Conservation (phyloP, 306 rosid genomes). For the Vigna nakashimae region DNA sequence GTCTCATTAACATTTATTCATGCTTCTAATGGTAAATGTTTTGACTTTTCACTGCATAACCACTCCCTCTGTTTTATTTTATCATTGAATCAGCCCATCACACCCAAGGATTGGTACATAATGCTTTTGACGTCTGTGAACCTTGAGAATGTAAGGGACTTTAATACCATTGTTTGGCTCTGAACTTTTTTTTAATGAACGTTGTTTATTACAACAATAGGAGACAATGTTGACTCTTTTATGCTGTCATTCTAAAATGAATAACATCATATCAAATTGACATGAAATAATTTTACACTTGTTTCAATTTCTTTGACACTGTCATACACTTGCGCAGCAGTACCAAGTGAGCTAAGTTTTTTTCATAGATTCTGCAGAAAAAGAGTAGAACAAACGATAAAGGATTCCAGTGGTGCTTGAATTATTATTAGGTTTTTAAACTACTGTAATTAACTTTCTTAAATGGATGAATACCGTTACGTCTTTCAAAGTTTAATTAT, state of each 20-base stretch:
- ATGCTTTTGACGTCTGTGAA: not conserved
- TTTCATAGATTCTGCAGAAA: not conserved
- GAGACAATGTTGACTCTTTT: constrained; percentile 6
- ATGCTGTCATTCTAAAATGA: not conserved
- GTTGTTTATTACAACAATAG: constrained; percentile 10
- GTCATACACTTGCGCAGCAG: not conserved
- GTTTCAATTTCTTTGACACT: not conserved
- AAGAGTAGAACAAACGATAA: not conserved
- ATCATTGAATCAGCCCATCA: not conserved
- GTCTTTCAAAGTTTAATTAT: too few relatives aligned
- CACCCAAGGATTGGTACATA: not conserved
- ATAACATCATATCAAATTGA: not conserved
- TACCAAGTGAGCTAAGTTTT: not conserved
- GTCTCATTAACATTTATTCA: not conserved
- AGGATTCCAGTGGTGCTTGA: not conserved
- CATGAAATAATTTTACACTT: not conserved
- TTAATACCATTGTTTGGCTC: not conserved
- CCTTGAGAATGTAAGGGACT: not conserved
- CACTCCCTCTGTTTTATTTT: not conserved
- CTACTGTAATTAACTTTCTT: too few relatives aligned
- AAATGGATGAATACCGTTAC: too few relatives aligned
- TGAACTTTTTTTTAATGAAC: not conserved
- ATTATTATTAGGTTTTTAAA: too few relatives aligned
- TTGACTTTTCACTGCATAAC: not conserved
- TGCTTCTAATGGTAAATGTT: not conserved